Percentiles rank a stretch among this genome's conserved stretches.
Conservation (phyloP, 169 alveolate genomes). For the Eimeria tenella region DNA sequence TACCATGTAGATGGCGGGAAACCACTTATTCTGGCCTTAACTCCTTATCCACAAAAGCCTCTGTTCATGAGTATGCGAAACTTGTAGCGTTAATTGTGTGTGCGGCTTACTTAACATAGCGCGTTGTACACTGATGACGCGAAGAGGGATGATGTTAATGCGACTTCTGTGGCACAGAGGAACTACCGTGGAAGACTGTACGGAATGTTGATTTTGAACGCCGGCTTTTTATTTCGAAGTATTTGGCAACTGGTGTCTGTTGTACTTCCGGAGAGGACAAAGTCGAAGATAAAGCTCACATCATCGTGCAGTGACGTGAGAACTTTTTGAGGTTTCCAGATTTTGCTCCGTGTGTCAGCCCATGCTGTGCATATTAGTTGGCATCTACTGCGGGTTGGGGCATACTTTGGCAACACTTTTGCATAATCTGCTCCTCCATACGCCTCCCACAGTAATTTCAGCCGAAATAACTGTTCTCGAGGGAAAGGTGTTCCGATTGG, state of each 20-base stretch:
- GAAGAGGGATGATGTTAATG: neutral
- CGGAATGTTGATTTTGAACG: conserved; percentile 82
- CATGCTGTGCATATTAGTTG: neutral
- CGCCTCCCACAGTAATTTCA: neutral
- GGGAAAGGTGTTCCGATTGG: neutral
- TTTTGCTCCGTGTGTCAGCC: neutral
- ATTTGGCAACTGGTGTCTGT: conserved; percentile 85
- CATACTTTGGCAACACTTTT: neutral
- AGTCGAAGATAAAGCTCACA: conserved; percentile 60
- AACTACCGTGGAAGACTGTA: conserved; percentile 85
- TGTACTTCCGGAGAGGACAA: conserved; percentile 83
- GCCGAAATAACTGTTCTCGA: neutral
- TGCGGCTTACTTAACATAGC: neutral
- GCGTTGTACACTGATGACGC: neutral
- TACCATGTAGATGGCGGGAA: no score
- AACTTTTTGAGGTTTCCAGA: neutral
- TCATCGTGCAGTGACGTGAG: conserved; percentile 64
- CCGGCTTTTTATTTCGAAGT: conserved; percentile 84
- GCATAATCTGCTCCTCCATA: neutral
- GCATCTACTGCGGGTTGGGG: neutral
- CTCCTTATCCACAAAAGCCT: no score
- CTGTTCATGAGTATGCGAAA: no score
- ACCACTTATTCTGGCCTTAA: no score
- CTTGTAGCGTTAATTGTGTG: no score
- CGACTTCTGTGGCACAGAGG: conserved; percentile 77